phyloP scores from a whole-genome alignment of 2,329 filamentous ascomycete species.

The Alternaria sp. region DNA sequence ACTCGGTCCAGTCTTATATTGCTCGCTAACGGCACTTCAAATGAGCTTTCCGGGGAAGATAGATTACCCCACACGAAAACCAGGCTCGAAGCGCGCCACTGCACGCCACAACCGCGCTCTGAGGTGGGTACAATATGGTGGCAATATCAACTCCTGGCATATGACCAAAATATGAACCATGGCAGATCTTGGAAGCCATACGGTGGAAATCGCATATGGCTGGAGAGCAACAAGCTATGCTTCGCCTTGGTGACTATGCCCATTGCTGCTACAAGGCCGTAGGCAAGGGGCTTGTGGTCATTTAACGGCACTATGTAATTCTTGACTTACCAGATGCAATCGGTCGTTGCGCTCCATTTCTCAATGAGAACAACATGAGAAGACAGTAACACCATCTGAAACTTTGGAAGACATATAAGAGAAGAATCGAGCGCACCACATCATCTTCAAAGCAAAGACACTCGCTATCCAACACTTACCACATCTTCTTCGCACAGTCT shows the following conservation, averaged over 20 bases:
- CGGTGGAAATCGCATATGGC: constrained; percentile 5
- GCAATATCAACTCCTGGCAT: constrained; percentile 25
- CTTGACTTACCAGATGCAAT: constrained; percentile 7
- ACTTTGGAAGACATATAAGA: constrained; percentile 15
- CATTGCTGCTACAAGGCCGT: constrained; percentile 12
- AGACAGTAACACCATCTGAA: background rate
- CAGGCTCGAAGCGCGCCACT: constrained; percentile 3
- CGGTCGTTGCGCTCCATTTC: constrained; percentile 10
- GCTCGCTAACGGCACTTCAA: constrained; percentile 33
- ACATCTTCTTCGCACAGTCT: background rate
- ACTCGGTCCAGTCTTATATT: background rate
- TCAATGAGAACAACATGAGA: background rate
- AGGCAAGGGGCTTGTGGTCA: constrained; percentile 14
- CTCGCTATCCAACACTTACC: background rate
- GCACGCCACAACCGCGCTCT: constrained; percentile 14
- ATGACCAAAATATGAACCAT: background rate
- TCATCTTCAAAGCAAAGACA: constrained; percentile 2
- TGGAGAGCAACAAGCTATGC: constrained; percentile 14
- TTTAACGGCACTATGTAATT: constrained; percentile 13
- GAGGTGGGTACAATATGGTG: constrained; percentile 22
- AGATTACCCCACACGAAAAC: constrained; percentile 30
- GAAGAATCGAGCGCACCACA: background rate
- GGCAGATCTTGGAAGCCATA: constrained; percentile 11
- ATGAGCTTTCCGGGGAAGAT: constrained; percentile 25
- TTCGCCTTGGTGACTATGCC: constrained; percentile 11